Evolutionary conservation across 2,329 filamentous ascomycete genomes (phyloP).

Genomic region (Elsinoe ampelina): DNA sequence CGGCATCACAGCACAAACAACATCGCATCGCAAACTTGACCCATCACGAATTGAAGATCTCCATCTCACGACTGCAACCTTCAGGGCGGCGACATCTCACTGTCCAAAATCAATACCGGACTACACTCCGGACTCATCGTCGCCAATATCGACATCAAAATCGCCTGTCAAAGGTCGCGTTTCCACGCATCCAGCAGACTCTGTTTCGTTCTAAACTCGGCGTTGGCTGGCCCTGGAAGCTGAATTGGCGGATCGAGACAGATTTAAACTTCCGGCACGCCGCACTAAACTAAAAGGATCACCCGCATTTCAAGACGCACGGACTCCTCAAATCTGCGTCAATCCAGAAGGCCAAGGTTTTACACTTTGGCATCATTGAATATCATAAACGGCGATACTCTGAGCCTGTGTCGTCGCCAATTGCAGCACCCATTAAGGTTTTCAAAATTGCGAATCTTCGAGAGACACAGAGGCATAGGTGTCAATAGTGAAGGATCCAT

Average conservation of each 20-base stretch:
- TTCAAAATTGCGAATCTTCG: no score
- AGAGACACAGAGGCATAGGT: no score
- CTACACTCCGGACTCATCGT: neutral
- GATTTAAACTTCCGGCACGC: neutral
- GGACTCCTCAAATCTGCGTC: neutral
- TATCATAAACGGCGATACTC: no score
- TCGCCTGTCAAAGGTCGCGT: neutral
- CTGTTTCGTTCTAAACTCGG: conserved; percentile 11
- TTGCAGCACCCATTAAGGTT: no score
- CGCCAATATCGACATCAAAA: neutral
- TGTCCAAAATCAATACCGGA: neutral
- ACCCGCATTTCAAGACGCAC: neutral
- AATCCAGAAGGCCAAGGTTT: neutral
- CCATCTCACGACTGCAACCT: neutral
- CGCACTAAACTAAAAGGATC: neutral
- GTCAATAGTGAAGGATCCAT: neutral
- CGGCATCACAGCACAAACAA: neutral
- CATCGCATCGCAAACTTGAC: neutral
- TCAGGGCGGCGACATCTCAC: neutral
- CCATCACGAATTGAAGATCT: conserved; percentile 11
- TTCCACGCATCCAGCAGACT: neutral
- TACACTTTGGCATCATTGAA: neutral
- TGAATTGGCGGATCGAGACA: neutral
- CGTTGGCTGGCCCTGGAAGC: conserved; percentile 5
- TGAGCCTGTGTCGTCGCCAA: no score